Evolutionary conservation across 176 grass and related monocot genomes (phyloP).

Genomic region (Thinopyrum elongatum): DNA sequence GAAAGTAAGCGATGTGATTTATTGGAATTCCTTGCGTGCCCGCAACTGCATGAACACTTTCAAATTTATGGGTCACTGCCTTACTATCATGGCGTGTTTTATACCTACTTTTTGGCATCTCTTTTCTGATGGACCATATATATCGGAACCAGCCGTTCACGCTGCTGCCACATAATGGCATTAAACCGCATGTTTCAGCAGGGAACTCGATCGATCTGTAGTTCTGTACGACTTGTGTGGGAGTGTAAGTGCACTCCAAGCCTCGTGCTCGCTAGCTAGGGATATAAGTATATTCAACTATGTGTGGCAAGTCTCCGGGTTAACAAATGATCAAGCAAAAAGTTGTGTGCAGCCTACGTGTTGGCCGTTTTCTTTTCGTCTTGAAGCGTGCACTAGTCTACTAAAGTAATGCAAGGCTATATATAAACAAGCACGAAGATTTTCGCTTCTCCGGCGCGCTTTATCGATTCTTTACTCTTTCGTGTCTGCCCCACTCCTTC

Average conservation of each 20-base stretch:
- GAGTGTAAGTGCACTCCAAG: slow-evolving; percentile 16
- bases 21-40: slow-evolving; percentile 41
- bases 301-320: not conserved
- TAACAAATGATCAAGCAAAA: slow-evolving; percentile 30
- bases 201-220: not conserved
- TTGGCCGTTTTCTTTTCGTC: slow-evolving; percentile 33
- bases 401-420: slow-evolving; percentile 31
- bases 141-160: not conserved
- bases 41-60: slow-evolving; percentile 32
- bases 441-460: slow-evolving; percentile 28
- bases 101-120: not conserved
- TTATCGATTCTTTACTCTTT: slow-evolving; percentile 36
- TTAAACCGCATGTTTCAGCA: not conserved
- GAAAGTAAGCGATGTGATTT: slow-evolving; percentile 30
- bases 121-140: not conserved
- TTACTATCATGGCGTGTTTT: not conserved
- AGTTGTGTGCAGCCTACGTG: slow-evolving; percentile 27
- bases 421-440: slow-evolving; percentile 37
- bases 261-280: slow-evolving; percentile 1
- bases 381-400: slow-evolving; percentile 15
- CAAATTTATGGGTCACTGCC: slow-evolving; percentile 11
- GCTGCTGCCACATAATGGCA: slow-evolving; percentile 24
- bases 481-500: slow-evolving; percentile 17
- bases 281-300: slow-evolving; percentile 6
- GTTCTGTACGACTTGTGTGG: not conserved